phyloP scores from a whole-genome alignment of 2,329 filamentous ascomycete genomes.

The Epicoccum nigrum region DNA sequence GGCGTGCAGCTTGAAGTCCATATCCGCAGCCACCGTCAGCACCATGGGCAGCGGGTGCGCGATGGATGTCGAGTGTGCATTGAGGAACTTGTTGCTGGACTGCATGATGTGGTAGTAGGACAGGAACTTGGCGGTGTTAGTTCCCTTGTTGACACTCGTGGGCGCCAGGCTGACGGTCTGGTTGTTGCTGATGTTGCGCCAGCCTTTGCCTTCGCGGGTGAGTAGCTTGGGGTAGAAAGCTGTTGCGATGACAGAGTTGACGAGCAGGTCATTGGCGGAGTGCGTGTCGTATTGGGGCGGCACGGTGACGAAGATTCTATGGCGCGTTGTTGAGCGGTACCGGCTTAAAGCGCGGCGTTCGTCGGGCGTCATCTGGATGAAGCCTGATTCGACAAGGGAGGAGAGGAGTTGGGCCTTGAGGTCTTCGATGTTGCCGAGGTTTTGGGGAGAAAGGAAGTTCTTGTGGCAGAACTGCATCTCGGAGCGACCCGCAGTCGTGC shows the following conservation, averaged over 20 bases:
- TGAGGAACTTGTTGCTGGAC: slow-evolving; percentile 78
- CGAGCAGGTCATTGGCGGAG: slow-evolving; percentile 78
- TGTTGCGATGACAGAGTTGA: slow-evolving; percentile 85
- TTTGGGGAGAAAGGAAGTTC: slow-evolving; percentile 90
- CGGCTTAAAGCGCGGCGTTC: slow-evolving; percentile 74
- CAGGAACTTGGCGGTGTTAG: slow-evolving; percentile 71
- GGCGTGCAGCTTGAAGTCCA: slow-evolving; percentile 87
- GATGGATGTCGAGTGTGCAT: slow-evolving; percentile 74
- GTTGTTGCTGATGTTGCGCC: slow-evolving; percentile 91
- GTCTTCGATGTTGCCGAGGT: slow-evolving; percentile 90
- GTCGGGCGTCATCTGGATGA: slow-evolving; percentile 74
- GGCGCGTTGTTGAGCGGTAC: slow-evolving; percentile 68
- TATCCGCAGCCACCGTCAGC: slow-evolving; percentile 80
- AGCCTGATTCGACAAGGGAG: slow-evolving; percentile 82
- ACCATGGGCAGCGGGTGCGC: slow-evolving; percentile 74
- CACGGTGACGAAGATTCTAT: slow-evolving; percentile 81
- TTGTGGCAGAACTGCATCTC: slow-evolving; percentile 93
- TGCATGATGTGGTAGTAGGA: slow-evolving; percentile 99
- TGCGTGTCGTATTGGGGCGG: slow-evolving; percentile 76
- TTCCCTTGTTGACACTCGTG: slow-evolving; percentile 81
- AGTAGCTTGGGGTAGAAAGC: slow-evolving; percentile 96
- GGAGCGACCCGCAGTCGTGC: slow-evolving; percentile 70
- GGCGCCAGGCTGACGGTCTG: slow-evolving; percentile 87
- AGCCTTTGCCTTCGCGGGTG: slow-evolving; percentile 80
- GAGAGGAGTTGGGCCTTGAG: slow-evolving; percentile 89